Conservation (phyloP, 768 basidiomycete genomes). For the Trametes maxima region DNA sequence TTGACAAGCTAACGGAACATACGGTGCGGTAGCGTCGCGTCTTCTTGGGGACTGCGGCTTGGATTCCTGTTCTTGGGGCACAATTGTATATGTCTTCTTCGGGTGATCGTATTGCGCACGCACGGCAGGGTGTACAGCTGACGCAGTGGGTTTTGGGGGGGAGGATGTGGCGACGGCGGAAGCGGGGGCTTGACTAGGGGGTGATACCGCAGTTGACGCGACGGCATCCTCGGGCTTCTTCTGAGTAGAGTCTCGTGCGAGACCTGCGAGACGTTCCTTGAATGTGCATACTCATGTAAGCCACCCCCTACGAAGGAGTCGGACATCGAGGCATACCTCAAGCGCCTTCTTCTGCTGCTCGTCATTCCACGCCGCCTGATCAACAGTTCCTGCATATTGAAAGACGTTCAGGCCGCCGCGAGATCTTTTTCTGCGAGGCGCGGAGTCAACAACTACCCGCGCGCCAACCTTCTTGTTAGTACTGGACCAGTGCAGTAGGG, state of each 20-base stretch:
- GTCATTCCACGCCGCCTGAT: slow-evolving; percentile 68
- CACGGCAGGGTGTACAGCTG: not conserved
- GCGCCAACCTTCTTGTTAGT: not conserved
- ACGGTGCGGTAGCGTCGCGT: slow-evolving; percentile 30
- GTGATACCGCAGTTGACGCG: slow-evolving; percentile 12
- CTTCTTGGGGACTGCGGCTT: not conserved
- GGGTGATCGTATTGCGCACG: slow-evolving; percentile 11
- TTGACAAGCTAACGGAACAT: slow-evolving; percentile 6
- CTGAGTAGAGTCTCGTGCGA: slow-evolving; percentile 26
- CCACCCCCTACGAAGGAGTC: not conserved
- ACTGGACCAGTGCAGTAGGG: slow-evolving; percentile 10
- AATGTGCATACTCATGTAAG: not conserved
- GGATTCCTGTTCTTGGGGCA: slow-evolving; percentile 20
- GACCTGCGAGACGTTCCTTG: slow-evolving; percentile 29
- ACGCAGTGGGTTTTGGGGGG: not conserved
- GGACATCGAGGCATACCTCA: slow-evolving; percentile 47
- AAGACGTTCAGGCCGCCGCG: slow-evolving; percentile 62
- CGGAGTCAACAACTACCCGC: slow-evolving; percentile 15
- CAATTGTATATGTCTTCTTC: slow-evolving; percentile 27
- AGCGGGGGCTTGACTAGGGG: not conserved
- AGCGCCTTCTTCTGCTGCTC: slow-evolving; percentile 56
- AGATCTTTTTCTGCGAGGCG: slow-evolving; percentile 60
- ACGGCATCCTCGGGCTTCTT: not conserved
- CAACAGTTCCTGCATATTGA: slow-evolving; percentile 81
- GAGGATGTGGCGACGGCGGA: slow-evolving; percentile 3